A percentile compares a stretch with the other conserved stretches of the same genome.
Conservation (phyloP, 768 basidiomycete species). For the Boletus huronensis region DNA sequence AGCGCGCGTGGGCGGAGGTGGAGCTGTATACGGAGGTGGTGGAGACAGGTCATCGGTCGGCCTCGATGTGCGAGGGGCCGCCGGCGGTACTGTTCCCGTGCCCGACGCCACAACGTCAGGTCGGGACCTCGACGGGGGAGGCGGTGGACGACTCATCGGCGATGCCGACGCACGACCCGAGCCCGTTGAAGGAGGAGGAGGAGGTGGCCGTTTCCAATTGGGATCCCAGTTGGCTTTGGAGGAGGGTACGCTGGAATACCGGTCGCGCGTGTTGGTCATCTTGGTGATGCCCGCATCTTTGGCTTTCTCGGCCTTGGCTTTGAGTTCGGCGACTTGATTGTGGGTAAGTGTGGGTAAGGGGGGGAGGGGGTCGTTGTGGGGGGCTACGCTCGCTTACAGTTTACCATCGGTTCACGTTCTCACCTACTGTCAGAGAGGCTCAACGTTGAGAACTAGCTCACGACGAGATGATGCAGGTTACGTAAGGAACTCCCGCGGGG, state of each 20-base stretch:
- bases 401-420: constrained; percentile 21
- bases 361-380: not conserved
- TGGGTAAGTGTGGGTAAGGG: not conserved
- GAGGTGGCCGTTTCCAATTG: constrained; percentile 46
- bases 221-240: constrained; percentile 65
- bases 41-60: constrained; percentile 10
- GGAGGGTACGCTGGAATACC: constrained; percentile 51
- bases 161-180: constrained; percentile 4
- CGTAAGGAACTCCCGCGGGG: too few relatives aligned
- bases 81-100: constrained; percentile 10
- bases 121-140: constrained; percentile 35
- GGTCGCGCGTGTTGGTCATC: constrained; percentile 53
- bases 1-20: constrained; percentile 27
- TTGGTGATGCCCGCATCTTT: constrained; percentile 54
- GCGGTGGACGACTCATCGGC: constrained; percentile 20
- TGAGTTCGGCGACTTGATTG: constrained; percentile 62
- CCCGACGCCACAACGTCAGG: constrained; percentile 9
- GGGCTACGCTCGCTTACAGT: constrained; percentile 22
- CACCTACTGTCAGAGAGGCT: not conserved
- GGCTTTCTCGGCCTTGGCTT: constrained; percentile 59
- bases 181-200: constrained; percentile 34
- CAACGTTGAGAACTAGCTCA: not conserved
- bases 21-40: constrained; percentile 14
- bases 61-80: constrained; percentile 12
- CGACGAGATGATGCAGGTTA: too few relatives aligned